Percentiles rank a stretch among this genome's conserved stretches.
These are phyloP conservation scores for Cymbopogon citratus DNA, from an alignment of 176 grass and related monocot species.

Conservation along the genomic window DNA sequence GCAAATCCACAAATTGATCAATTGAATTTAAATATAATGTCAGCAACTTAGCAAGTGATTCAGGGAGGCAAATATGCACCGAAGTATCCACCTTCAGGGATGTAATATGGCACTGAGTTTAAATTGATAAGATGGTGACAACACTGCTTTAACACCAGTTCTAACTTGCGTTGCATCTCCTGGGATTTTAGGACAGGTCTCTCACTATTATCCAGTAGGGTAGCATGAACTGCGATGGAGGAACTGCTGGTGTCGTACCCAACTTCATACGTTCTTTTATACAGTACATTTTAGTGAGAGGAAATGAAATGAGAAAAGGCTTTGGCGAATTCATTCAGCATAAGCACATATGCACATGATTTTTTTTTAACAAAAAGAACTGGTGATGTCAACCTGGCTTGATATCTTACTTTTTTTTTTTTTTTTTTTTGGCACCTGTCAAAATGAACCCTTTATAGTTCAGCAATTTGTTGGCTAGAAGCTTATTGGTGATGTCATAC, in stretches of 20 bases:
- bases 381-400: not conserved
- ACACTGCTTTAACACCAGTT: not conserved
- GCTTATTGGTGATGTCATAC: not conserved
- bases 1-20: not conserved
- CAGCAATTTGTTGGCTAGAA: not conserved
- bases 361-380: not conserved
- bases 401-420: slow-evolving; percentile 7
- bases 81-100: not conserved
- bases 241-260: not conserved
- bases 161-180: not conserved
- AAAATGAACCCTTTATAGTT: not conserved
- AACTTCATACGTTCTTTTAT: not conserved
- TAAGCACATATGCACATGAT: not conserved
- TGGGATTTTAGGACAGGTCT: not conserved
- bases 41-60: not conserved
- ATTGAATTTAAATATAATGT: not conserved
- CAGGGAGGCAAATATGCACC: not conserved
- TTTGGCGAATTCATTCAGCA: not conserved
- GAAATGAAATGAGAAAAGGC: not conserved
- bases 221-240: not conserved
- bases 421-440: not conserved
- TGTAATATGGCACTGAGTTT: not conserved
- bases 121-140: not conserved
- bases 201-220: not conserved
- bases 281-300: not conserved